Base-by-base conservation (phyloP, 495 filamentous ascomycete species). In the Cladorrhinum samala region DNA sequence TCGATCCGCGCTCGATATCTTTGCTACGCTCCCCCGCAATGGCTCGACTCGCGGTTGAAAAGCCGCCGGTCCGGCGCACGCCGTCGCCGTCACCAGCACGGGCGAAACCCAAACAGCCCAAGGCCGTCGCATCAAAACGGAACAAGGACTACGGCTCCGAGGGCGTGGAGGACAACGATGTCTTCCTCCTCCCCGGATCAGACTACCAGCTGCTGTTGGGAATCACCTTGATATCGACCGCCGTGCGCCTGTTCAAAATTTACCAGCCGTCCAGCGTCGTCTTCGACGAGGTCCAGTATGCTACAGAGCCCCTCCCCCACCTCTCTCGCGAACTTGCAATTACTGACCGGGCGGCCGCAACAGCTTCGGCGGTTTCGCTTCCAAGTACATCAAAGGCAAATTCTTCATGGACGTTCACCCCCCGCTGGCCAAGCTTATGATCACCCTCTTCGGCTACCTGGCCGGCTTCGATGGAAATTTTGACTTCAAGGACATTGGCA, bases 321-420 rank as follows among this genome's bases (percentile, higher is more conserved):
- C 9, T 33, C 27, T 13, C 23, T 47, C n/a, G 24, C 24, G 6
- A 33, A 8, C 7, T 18, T 8, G 11, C n/a, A 20, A 25, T 17
- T 20, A 48, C 64, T 72, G 25, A 69, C 55, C 18, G n/a, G 36
- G 49, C 49, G 45, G 13, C 39, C 42, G 2, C 23, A 23, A 64
- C 63, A 95, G 91, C 68, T 98, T 98, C 71, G 93, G 93, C 62
- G 93, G 93, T 3, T 98, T 97, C 63, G 93, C 93, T 39, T 87
- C 87, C 54, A 97, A 98, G 68, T 98, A 98, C 66, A 97, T 98
- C 76, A 96, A 97, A 71, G 93, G 93, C 57, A 82, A 75, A 58
- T 98, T 98, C 77, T 98, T 98, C 69, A 98, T 98, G 93, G 93
- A 98, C 64, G 93, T 98, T 3, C 93, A 98, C 62, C 93, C 93